A percentile compares a stretch with the other conserved stretches of the same genome.
Conservation (phyloP, 83 land plant species). For the Thuja plicata region DNA sequence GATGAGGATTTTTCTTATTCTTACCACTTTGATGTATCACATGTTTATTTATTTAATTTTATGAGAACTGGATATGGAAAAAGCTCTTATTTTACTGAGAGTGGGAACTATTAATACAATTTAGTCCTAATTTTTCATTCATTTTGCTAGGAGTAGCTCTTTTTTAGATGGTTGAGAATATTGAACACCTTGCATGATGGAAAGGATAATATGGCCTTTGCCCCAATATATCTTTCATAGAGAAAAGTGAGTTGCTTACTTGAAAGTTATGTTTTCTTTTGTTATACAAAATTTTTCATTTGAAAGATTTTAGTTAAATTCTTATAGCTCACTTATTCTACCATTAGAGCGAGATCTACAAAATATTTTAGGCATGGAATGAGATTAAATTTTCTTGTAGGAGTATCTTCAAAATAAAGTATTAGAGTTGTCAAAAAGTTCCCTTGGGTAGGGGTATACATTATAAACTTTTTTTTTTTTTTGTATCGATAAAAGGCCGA, state of each 20-base stretch:
- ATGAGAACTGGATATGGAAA: not conserved
- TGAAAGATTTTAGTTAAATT: too few relatives aligned
- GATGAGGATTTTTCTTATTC: too few relatives aligned
- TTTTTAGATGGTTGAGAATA: constrained; percentile 52
- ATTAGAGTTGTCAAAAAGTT: constrained; percentile 31
- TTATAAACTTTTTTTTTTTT: too few relatives aligned
- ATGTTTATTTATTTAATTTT: constrained; percentile 5
- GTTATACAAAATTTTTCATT: not conserved
- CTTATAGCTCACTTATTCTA: not conserved
- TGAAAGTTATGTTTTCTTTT: not conserved
- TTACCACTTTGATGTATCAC: too few relatives aligned
- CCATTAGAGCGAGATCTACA: constrained; percentile 21
- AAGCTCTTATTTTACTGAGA: too few relatives aligned
- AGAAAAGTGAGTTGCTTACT: constrained; percentile 46
- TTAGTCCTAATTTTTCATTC: too few relatives aligned
- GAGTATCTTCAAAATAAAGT: constrained; percentile 39
- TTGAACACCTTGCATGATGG: constrained; percentile 65
- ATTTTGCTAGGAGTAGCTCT: constrained; percentile 56
- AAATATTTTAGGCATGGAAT: too few relatives aligned
- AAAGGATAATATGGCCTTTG: constrained; percentile 47
- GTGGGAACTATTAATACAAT: too few relatives aligned
- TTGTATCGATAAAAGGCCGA: too few relatives aligned
- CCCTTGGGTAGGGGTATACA: constrained; percentile 28
- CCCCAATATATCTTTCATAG: constrained; percentile 42
- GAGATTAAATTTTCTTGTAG: constrained; percentile 44